phyloP scores from a whole-genome alignment of 2,329 filamentous ascomycete species.

The Colletotrichum orbiculare region DNA sequence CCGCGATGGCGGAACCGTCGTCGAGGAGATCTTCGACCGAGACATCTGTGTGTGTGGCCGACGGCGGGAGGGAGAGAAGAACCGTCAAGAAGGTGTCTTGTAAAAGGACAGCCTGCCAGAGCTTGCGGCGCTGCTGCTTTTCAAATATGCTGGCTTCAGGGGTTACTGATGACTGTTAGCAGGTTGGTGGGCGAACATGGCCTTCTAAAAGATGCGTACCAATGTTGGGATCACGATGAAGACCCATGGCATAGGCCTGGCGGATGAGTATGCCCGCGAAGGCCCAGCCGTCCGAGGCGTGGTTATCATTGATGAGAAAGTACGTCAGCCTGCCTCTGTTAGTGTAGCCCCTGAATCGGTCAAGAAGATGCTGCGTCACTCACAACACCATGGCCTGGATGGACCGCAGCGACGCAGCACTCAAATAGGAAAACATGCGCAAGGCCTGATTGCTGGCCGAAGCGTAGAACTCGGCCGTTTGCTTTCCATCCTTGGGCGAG shows the following conservation, averaged over 20 bases:
- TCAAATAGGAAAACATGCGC: constrained; percentile 80
- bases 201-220: constrained; percentile 52
- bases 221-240: constrained; percentile 83
- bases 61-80: constrained; percentile 80
- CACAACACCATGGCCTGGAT: constrained; percentile 83
- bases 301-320: constrained; percentile 88
- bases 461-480: constrained; percentile 84
- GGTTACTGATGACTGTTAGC: constrained; percentile 55
- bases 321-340: constrained; percentile 67
- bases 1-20: constrained; percentile 67
- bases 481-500: constrained; percentile 71
- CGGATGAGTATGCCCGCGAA: constrained; percentile 82
- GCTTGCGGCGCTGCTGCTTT: constrained; percentile 81
- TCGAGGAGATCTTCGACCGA: constrained; percentile 78
- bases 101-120: constrained; percentile 84
- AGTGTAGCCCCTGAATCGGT: background rate
- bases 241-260: constrained; percentile 83
- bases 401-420: constrained; percentile 76
- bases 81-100: constrained; percentile 87
- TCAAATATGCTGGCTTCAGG: constrained; percentile 76
- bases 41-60: constrained; percentile 83
- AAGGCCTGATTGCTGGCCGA: constrained; percentile 83
- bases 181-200: constrained; percentile 30
- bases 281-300: constrained; percentile 84
- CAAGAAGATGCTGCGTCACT: background rate